These are phyloP conservation scores for Talaromyces nanjingensis DNA, from an alignment of 495 filamentous ascomycete species.

Conservation along the genomic window DNA sequence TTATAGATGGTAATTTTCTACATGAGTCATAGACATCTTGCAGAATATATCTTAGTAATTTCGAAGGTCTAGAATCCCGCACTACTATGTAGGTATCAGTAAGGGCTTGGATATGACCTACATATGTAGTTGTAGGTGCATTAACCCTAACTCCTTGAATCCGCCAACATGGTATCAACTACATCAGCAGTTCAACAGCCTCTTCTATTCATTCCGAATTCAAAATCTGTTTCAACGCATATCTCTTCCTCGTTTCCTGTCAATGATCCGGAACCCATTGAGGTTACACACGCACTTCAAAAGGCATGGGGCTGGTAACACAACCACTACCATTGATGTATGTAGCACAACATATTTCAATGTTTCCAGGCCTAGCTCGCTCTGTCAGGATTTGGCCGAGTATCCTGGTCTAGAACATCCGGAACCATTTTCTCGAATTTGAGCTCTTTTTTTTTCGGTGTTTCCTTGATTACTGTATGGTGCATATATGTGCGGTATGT, in stretches of 20 bases:
- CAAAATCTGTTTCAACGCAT: neutral
- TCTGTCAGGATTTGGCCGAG: neutral
- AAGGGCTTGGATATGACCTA: neutral
- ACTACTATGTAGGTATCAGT: neutral
- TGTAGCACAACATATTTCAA: neutral
- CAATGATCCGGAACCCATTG: neutral
- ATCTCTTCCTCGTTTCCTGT: neutral
- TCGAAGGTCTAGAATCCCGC: neutral
- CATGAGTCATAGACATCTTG: neutral
- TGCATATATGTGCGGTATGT: neutral
- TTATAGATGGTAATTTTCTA: neutral
- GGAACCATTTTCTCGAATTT: too few species aligned
- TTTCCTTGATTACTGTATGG: neutral
- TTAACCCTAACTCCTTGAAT: neutral
- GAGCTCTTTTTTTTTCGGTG: neutral
- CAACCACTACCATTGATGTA: neutral
- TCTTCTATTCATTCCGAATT: neutral
- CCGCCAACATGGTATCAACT: neutral
- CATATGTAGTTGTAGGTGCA: neutral
- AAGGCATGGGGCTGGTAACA: neutral
- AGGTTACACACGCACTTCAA: neutral
- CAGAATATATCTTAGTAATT: neutral
- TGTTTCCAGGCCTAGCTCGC: neutral
- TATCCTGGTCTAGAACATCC: neutral
- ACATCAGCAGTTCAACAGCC: neutral